Percentiles rank a stretch among this genome's conserved stretches.
phyloP scores from a whole-genome alignment of 306 rosid genomes.

The Parietaria judaica region DNA sequence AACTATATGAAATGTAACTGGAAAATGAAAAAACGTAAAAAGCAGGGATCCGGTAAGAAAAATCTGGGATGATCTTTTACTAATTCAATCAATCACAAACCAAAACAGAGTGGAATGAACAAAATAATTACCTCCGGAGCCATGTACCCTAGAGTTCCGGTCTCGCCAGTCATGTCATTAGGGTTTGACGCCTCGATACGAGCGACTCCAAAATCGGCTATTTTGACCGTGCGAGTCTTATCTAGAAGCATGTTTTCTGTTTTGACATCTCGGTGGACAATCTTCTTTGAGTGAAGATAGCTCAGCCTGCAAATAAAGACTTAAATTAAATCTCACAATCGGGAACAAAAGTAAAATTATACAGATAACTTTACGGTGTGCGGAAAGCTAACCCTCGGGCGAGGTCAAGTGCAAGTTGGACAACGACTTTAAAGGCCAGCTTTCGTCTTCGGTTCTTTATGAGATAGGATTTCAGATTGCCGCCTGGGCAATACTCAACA shows the following conservation, averaged over 20 bases:
- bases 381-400: slow-evolving; percentile 78
- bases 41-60: too few relatives aligned
- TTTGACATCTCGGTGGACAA: slow-evolving; percentile 97
- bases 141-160: slow-evolving; percentile 92
- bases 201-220: slow-evolving; percentile 99
- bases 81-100: too few relatives aligned
- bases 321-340: slow-evolving; percentile 1
- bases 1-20: too few relatives aligned
- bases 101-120: too few relatives aligned
- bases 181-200: slow-evolving; percentile 98
- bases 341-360: neutral
- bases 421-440: slow-evolving; percentile 95
- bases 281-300: slow-evolving; percentile 82
- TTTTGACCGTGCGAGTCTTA: slow-evolving; percentile 79
- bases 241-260: slow-evolving; percentile 98
- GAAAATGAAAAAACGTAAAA: too few relatives aligned
- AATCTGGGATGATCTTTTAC: too few relatives aligned
- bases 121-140: slow-evolving; percentile 77
- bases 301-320: slow-evolving; percentile 57
- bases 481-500: slow-evolving; percentile 99
- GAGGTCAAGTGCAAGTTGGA: slow-evolving; percentile 93
- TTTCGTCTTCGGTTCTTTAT: slow-evolving; percentile 91
- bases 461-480: slow-evolving; percentile 90
- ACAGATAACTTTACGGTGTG: slow-evolving; percentile 23
- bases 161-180: slow-evolving; percentile 98